Conservation (phyloP, 352 stramenopile genomes). For the Globisporangium megalacanthum region DNA sequence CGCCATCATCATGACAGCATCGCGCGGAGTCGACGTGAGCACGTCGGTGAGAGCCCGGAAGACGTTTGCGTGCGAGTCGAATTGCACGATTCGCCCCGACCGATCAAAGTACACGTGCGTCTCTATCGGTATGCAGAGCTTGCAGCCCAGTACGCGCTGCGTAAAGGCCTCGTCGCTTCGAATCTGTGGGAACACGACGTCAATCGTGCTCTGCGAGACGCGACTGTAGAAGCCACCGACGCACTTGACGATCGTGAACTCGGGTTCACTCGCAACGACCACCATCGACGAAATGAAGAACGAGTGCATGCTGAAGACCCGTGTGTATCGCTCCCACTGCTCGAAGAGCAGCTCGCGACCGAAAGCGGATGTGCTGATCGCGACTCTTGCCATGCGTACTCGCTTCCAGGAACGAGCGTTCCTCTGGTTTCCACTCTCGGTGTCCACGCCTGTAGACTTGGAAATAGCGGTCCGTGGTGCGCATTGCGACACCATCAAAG, state of each 20-base stretch:
- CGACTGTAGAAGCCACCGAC: conserved; percentile 5
- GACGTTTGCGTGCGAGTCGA: conserved; percentile 6
- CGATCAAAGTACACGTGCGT: conserved; percentile 6
- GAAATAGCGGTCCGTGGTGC: conserved; percentile 2
- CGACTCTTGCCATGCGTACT: neutral
- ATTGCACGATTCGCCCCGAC: neutral
- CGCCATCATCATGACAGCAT: conserved; percentile 11
- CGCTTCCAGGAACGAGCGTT: neutral
- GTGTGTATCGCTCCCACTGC: conserved; percentile 10
- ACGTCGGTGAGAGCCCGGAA: conserved; percentile 2
- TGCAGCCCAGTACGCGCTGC: conserved; percentile 8
- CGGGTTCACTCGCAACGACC: neutral
- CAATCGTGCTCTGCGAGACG: conserved; percentile 7
- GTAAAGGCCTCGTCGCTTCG: conserved; percentile 12
- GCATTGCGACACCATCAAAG: conserved; percentile 1
- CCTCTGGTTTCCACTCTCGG: neutral
- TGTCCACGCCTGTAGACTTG: conserved; percentile 3
- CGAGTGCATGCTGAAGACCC: conserved; percentile 6
- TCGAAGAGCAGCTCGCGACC: conserved; percentile 6
- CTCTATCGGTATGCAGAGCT: neutral
- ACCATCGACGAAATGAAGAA: conserved; percentile 3
- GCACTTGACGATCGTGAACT: conserved; percentile 7
- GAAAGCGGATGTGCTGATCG: neutral
- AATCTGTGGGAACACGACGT: conserved; percentile 15
- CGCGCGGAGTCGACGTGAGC: conserved; percentile 1